These are phyloP conservation scores for Starmerella apicola DNA, from an alignment of 805 yeast species.

Conservation along the genomic window DNA sequence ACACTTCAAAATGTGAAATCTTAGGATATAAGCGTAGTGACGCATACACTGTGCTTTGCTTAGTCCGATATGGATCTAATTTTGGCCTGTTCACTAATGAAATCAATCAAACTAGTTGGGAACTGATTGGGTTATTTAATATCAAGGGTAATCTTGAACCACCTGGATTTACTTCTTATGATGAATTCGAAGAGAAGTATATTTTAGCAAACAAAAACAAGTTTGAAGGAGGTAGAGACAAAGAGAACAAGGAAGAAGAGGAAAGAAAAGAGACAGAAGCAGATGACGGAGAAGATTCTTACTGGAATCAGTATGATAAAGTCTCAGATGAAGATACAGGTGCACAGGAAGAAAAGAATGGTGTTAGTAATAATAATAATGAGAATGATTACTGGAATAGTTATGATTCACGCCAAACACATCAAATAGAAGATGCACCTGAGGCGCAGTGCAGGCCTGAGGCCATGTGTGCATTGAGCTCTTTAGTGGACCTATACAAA, in stretches of 20 bases:
- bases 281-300: neutral
- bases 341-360: neutral
- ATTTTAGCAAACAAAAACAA: too few relatives aligned
- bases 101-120: slow-evolving; percentile 15
- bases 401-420: neutral
- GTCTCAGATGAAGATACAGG: neutral
- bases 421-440: neutral
- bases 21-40: slow-evolving; percentile 13
- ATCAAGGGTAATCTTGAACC: neutral
- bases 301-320: neutral
- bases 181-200: slow-evolving; percentile 1
- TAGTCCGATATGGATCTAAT: slow-evolving; percentile 6
- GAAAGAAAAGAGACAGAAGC: neutral
- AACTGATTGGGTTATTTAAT: slow-evolving; percentile 15
- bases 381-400: slow-evolving; percentile 6
- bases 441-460: neutral
- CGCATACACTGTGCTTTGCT: slow-evolving; percentile 11
- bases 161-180: slow-evolving; percentile 1
- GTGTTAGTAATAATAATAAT: neutral
- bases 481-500: slow-evolving; percentile 6
- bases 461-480: slow-evolving; percentile 3
- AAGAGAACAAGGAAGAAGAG: neutral
- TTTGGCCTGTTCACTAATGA: slow-evolving; percentile 14
- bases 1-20: neutral
- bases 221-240: neutral